Conservation (phyloP, 2,329 filamentous ascomycete species). For the Aspergillus brasiliensis region DNA sequence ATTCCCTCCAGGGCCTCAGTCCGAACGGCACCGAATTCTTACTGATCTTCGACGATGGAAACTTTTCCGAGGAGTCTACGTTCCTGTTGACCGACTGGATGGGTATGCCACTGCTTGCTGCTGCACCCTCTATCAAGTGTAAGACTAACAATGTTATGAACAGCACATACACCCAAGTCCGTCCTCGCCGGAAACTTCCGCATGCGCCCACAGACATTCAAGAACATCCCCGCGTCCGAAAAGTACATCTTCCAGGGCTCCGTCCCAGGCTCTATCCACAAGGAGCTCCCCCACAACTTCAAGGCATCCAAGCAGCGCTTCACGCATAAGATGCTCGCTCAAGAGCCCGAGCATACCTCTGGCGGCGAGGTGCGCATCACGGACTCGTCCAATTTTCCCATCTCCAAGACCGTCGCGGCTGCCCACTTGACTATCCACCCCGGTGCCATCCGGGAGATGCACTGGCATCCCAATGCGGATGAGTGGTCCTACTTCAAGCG, state of each 20-base stretch:
- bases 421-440: constrained; percentile 10
- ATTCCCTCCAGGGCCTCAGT: constrained; percentile 7
- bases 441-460: constrained; percentile 10
- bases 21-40: constrained; percentile 9
- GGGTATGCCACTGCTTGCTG: not conserved
- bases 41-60: constrained; percentile 8
- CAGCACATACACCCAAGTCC: constrained; percentile 9
- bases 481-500: constrained; percentile 14
- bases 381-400: constrained; percentile 10
- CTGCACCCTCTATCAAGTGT: not conserved
- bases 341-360: not conserved
- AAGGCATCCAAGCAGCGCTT: constrained; percentile 9
- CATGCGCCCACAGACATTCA: constrained; percentile 3
- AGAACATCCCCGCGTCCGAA: constrained; percentile 4
- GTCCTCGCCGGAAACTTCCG: constrained; percentile 11
- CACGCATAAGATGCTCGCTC: constrained; percentile 9
- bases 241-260: constrained; percentile 12
- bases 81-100: constrained; percentile 11
- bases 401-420: constrained; percentile 9
- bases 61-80: constrained; percentile 7
- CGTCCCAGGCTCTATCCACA: not conserved
- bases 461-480: constrained; percentile 14
- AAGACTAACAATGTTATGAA: not conserved
- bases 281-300: constrained; percentile 5
- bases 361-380: constrained; percentile 10